A percentile compares a stretch with the other conserved stretches of the same genome.
These are phyloP conservation scores for Hemileccinum rubropunctum DNA, from an alignment of 768 basidiomycete genomes.

Conservation along the genomic window DNA sequence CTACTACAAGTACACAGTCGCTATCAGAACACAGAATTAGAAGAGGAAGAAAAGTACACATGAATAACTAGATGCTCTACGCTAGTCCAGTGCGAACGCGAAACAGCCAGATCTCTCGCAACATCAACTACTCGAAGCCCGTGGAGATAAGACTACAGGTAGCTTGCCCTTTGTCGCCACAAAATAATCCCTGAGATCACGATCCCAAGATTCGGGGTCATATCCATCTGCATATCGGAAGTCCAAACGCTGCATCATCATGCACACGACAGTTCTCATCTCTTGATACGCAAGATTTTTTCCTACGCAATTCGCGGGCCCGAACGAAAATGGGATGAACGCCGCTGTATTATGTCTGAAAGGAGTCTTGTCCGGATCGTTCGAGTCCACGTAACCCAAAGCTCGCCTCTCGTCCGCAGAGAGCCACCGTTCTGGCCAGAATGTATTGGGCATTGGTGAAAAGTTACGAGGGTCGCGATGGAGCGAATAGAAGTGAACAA, in stretches of 20 bases:
- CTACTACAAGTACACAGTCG: slow-evolving; percentile 14
- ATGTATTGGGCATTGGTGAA: slow-evolving; percentile 41
- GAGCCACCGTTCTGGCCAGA: slow-evolving; percentile 47
- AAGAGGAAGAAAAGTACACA: slow-evolving; percentile 5
- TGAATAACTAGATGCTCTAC: slow-evolving; percentile 27
- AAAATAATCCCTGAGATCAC: slow-evolving; percentile 37
- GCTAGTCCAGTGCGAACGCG: slow-evolving; percentile 19
- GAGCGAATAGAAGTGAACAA: slow-evolving; percentile 41
- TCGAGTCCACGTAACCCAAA: slow-evolving; percentile 25
- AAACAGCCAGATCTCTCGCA: slow-evolving; percentile 9
- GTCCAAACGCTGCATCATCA: slow-evolving; percentile 40
- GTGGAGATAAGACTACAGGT: slow-evolving; percentile 36
- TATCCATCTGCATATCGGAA: slow-evolving; percentile 39
- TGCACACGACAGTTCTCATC: slow-evolving; percentile 38
- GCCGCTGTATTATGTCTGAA: slow-evolving; percentile 35
- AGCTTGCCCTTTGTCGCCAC: slow-evolving; percentile 35
- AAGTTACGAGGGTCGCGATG: slow-evolving; percentile 49
- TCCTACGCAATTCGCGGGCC: slow-evolving; percentile 45
- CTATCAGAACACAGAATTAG: slow-evolving; percentile 12
- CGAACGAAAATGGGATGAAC: slow-evolving; percentile 46
- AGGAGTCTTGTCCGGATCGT: slow-evolving; percentile 25
- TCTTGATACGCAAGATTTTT: slow-evolving; percentile 43
- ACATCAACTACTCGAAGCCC: slow-evolving; percentile 19
- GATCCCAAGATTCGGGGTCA: slow-evolving; percentile 32
- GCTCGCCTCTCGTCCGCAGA: slow-evolving; percentile 24